Evolutionary conservation across 352 stramenopile genomes (phyloP), one percentile per base, ranked within the genome.

Genomic region (Thraustotheca clavata): DNA sequence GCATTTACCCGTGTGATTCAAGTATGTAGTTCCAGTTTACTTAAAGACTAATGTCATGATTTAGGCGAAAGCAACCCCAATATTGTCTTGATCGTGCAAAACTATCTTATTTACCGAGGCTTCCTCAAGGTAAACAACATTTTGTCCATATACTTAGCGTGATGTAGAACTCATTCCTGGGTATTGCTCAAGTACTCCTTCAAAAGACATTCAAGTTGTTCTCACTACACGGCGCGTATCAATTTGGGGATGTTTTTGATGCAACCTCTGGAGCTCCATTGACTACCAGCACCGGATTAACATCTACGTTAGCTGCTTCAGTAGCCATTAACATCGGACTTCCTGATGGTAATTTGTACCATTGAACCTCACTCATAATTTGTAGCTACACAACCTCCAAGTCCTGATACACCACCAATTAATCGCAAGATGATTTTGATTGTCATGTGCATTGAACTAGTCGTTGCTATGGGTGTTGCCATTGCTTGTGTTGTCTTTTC

Each of bases 361-460:
- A 33, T 43, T 9, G 39, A 29, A 9, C 6, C n/a, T 12, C 34
- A 33, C n/a, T 20, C 38, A 12, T 12, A 26, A 9, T n/a, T n/a
- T n/a, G 2, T 66, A 83, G 81, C 87, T 36, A 87, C 72, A 4
- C 67, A 73, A 4, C 80, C 80, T 39, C 85, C 85, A 22, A 89
- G 73, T 33, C 85, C 85, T 22, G 83, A 91, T 47, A 79, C 80
- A 9, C 83, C 81, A 7, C 85, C 85, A 6, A 76, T 94, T 54
- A 81, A 94, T 57, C 85, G 90, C 62, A 78, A 76, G 50, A 88
- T 89, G 69, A 73, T 94, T 47, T 86, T 84, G 11, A 73, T 89
- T 33, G 88, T 94, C 69, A 94, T 94, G 85, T 89, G 78, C 60
- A 74, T 94, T 38, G 85, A 94, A 49, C 70, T 94, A 22, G 74